Base-by-base conservation (phyloP, 768 basidiomycete species). In the Calocera cornea region DNA sequence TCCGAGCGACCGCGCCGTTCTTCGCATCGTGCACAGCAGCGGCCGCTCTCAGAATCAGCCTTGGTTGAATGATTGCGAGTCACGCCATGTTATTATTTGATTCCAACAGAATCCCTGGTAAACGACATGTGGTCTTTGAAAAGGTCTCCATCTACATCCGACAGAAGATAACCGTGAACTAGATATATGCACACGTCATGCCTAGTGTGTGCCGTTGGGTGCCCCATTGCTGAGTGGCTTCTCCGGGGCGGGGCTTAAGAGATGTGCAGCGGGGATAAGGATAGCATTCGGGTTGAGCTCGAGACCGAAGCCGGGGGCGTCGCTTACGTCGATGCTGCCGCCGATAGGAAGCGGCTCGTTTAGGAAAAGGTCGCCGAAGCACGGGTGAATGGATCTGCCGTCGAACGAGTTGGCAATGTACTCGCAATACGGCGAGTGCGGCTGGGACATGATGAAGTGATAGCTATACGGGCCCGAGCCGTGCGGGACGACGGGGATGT, bases 391-490 rank as follows among this genome's bases (percentile, higher is more conserved):
- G 12, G 75, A 74, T 66, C 74, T 78, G 38, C 79, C 80, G 69
- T 81, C 80, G 1, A 79, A 76, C 0, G 77, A 75, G 73, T 79
- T 80, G 72, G 77, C 78, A 69, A 74, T 72, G 70, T 74, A 70
- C 69, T 73, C 70, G 69, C 69, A 68, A 74, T 77, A 79, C 22
- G 75, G 73, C 12, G 72, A 71, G 71, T 78, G 74, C 36, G 76
- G 72, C 72, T 81, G 80, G 17, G 76, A 75, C 72, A 80, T 77
- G 71, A 80, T 79, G 40, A 80, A 80, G 68, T 80, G 78, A 74
- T 80, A 80, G 54, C 77, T 79, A 74, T 82, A 82, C 29, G 79
- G 79, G 12, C 81, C 80, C 14, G 77, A 78, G 34, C 80, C 81
- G 71, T 81, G 80, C 7, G 80, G 80, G 19, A 81, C 79, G 50